Conservation (phyloP, 2,329 filamentous ascomycete genomes). For the Fusarium succisae region DNA sequence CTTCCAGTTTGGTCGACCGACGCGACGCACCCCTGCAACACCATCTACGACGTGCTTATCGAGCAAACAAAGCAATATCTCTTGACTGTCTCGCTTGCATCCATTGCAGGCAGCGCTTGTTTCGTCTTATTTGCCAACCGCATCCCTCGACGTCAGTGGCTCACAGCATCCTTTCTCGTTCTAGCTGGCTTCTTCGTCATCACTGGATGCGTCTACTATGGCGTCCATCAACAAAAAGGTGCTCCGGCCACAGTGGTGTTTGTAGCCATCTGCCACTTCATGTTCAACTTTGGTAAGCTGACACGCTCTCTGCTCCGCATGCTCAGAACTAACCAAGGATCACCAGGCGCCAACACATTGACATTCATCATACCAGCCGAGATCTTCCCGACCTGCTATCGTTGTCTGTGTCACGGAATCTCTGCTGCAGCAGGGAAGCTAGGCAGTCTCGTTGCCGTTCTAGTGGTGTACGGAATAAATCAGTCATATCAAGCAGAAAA, state of each 20-base stretch:
- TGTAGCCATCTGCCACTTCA: constrained; percentile 63
- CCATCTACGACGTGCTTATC: constrained; percentile 61
- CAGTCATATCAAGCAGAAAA: constrained; percentile 52
- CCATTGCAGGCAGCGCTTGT: constrained; percentile 59
- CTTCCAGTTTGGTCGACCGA: constrained; percentile 62
- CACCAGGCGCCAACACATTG: constrained; percentile 65
- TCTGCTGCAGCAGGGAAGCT: constrained; percentile 69
- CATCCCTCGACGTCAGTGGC: constrained; percentile 58
- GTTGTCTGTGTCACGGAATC: constrained; percentile 70
- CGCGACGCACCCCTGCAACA: constrained; percentile 58
- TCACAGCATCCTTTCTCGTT: constrained; percentile 59
- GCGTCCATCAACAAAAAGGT: constrained; percentile 52
- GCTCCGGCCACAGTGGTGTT: constrained; percentile 59
- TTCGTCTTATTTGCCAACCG: constrained; percentile 60
- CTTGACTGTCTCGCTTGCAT: constrained; percentile 61
- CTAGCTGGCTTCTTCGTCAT: constrained; percentile 58
- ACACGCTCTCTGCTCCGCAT: not conserved
- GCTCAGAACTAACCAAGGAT: not conserved
- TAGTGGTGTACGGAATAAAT: constrained; percentile 62
- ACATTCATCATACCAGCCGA: constrained; percentile 73
- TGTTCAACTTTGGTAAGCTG: constrained; percentile 63
- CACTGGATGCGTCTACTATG: constrained; percentile 61
- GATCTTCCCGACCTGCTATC: constrained; percentile 71
- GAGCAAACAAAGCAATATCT: constrained; percentile 64
- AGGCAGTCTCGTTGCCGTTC: constrained; percentile 62